A percentile compares a stretch with the other conserved stretches of the same genome.
phyloP scores from a whole-genome alignment of 2,329 filamentous ascomycete genomes.

The Penicillium brevicompactum region DNA sequence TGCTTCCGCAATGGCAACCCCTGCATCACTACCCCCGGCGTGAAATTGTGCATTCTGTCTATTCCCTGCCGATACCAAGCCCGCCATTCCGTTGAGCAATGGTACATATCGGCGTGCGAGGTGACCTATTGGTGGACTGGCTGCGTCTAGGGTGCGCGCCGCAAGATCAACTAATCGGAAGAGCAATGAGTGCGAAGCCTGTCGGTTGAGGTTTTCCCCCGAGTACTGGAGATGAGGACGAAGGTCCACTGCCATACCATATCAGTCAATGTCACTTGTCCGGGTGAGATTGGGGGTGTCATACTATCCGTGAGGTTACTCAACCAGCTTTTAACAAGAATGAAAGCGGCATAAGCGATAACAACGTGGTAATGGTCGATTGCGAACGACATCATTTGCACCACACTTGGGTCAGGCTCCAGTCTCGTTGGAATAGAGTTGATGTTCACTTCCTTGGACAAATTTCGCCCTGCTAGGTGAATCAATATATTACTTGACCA shows the following conservation, averaged over 20 bases:
- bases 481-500: slow-evolving; percentile 6
- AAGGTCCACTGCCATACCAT: neutral
- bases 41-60: too few species aligned
- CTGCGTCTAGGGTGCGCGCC: slow-evolving; percentile 7
- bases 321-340: slow-evolving; percentile 7
- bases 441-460: neutral
- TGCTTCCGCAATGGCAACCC: neutral
- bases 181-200: neutral
- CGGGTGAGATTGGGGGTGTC: neutral
- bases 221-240: neutral
- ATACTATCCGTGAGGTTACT: slow-evolving; percentile 4
- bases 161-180: slow-evolving; percentile 4
- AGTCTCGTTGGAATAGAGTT: neutral
- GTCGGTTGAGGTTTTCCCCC: neutral
- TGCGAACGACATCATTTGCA: slow-evolving; percentile 6
- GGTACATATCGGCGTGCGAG: slow-evolving; percentile 6
- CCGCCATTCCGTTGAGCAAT: slow-evolving; percentile 2
- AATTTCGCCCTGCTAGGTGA: neutral
- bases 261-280: too few species aligned
- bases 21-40: neutral
- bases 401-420: slow-evolving; percentile 5
- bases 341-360: slow-evolving; percentile 5
- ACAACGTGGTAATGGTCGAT: slow-evolving; percentile 10
- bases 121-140: slow-evolving; percentile 5
- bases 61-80: neutral